Percentiles rank a stretch among this genome's conserved stretches.
These are phyloP conservation scores for Cladosporium sp. DNA, from an alignment of 2,329 filamentous ascomycete species.

Conservation along the genomic window DNA sequence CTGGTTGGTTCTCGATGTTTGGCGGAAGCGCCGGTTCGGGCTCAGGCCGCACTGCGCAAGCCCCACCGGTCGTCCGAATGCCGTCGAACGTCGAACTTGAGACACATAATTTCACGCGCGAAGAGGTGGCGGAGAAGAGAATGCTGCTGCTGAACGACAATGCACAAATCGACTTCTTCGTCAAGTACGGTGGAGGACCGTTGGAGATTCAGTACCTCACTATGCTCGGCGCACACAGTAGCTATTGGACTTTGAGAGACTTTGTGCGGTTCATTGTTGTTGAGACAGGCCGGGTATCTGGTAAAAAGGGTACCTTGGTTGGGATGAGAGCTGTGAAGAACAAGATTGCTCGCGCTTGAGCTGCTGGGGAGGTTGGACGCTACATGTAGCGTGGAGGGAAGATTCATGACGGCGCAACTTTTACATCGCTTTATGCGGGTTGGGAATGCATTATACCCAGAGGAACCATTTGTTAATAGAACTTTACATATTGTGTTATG, in stretches of 20 bases:
- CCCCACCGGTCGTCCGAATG: conserved; percentile 40
- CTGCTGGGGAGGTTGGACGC: background rate
- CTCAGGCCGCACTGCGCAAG: conserved; percentile 33
- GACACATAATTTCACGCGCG: conserved; percentile 89
- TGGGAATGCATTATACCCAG: conserved; percentile 16
- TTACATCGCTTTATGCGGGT: background rate
- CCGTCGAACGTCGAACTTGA: conserved; percentile 76
- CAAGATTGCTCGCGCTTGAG: conserved; percentile 28
- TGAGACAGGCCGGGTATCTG: conserved; percentile 76
- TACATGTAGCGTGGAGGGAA: background rate
- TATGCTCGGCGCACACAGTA: conserved; percentile 93
- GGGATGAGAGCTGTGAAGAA: conserved; percentile 58
- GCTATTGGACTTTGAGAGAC: conserved; percentile 86
- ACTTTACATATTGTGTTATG: conserved; percentile 5
- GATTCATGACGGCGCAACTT: background rate
- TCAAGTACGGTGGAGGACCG: conserved; percentile 80
- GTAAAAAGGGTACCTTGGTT: conserved; percentile 59
- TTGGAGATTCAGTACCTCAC: conserved; percentile 95
- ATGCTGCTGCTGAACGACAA: conserved; percentile 91
- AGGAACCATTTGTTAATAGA: background rate
- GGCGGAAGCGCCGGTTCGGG: conserved; percentile 31
- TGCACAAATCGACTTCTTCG: conserved; percentile 88
- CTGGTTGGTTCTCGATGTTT: conserved; percentile 48
- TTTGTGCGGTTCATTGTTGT: conserved; percentile 88
- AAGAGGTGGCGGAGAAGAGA: conserved; percentile 88